phyloP scores from a whole-genome alignment of 176 grass and related monocot genomes.

The Guadua angustifolia region DNA sequence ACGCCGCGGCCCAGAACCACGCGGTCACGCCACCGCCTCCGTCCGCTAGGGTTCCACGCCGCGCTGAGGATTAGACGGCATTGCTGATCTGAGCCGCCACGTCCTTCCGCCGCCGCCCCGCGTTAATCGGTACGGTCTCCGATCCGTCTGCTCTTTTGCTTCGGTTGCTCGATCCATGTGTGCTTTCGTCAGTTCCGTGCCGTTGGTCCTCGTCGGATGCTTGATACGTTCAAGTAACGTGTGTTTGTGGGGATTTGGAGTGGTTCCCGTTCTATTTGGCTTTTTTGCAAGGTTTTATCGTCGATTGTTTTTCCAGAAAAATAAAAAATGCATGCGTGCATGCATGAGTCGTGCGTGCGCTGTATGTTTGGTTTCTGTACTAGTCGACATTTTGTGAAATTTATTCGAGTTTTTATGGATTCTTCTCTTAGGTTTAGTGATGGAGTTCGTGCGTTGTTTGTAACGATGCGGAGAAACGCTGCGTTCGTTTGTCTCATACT shows the following conservation, averaged over 20 bases:
- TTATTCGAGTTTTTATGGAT: neutral
- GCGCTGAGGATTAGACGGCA: neutral
- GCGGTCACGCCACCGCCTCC: neutral
- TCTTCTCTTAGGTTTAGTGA: neutral
- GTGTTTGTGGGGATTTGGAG: neutral
- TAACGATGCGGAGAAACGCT: neutral
- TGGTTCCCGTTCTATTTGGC: neutral
- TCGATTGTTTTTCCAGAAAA: neutral
- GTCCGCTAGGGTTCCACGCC: neutral
- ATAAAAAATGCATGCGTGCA: neutral
- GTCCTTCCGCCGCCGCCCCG: neutral
- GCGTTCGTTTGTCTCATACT: neutral
- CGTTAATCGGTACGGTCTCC: constrained; percentile 17
- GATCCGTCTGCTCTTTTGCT: neutral
- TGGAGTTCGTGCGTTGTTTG: neutral
- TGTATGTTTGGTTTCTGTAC: neutral
- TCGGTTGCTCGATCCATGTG: neutral
- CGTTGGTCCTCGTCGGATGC: neutral
- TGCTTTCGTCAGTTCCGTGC: neutral
- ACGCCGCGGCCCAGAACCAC: neutral
- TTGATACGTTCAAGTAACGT: neutral
- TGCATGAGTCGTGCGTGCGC: neutral
- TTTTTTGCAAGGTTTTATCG: neutral
- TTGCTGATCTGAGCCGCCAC: constrained; percentile 19
- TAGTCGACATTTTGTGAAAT: neutral